These are phyloP conservation scores for Populus tomentosa DNA, from an alignment of 441 rosid genomes.

Conservation along the genomic window DNA sequence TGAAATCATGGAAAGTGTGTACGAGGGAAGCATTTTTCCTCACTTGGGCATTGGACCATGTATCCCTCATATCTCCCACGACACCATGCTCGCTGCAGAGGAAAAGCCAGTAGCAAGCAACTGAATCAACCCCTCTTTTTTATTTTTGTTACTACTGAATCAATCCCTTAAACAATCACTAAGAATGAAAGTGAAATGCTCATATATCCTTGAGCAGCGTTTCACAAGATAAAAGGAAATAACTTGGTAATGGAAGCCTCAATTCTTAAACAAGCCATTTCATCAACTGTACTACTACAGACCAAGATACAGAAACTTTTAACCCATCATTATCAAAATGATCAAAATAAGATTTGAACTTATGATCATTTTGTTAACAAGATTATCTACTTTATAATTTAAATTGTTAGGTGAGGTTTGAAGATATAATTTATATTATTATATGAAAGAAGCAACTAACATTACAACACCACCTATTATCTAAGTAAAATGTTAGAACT, in stretches of 20 bases:
- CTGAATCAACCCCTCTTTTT: neutral
- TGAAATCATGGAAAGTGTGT: constrained; percentile 85
- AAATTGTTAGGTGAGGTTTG: too few relatives aligned
- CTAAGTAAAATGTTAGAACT: neutral
- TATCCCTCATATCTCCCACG: constrained; percentile 93
- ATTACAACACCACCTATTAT: too few relatives aligned
- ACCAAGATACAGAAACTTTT: neutral
- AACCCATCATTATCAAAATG: neutral
- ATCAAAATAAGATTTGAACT: neutral
- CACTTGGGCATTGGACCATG: constrained; percentile 80
- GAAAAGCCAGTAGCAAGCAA: neutral
- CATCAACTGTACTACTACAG: neutral
- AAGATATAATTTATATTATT: too few relatives aligned
- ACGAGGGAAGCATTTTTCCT: constrained; percentile 78
- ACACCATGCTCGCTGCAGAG: constrained; percentile 86
- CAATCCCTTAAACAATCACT: neutral
- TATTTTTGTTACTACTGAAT: too few relatives aligned
- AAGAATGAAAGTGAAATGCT: neutral
- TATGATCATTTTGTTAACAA: too few relatives aligned
- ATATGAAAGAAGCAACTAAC: too few relatives aligned
- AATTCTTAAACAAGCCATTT: neutral
- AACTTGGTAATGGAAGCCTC: neutral
- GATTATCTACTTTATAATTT: too few relatives aligned
- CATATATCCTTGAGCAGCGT: neutral
- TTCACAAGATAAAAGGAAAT: neutral